Conservation (phyloP, 257 asterid genomes). For the Solanum sitiens region DNA sequence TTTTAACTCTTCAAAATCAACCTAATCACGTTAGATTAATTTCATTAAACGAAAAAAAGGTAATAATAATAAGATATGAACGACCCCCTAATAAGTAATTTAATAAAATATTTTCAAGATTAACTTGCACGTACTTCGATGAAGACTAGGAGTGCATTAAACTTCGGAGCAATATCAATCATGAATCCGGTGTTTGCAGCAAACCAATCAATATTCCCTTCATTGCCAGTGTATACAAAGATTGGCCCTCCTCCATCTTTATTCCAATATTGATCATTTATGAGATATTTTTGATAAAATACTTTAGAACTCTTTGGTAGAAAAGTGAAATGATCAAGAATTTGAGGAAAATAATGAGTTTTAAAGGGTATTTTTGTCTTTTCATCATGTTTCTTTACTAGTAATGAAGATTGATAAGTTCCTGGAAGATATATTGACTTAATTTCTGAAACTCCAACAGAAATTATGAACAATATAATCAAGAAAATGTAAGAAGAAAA, state of each 20-base stretch:
- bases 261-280: slow-evolving; percentile 45
- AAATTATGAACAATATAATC: slow-evolving; percentile 14
- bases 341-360: slow-evolving; percentile 52
- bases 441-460: slow-evolving; percentile 14
- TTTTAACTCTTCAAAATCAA: background rate
- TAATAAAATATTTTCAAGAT: background rate
- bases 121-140: slow-evolving; percentile 35
- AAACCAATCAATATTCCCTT: slow-evolving; percentile 80
- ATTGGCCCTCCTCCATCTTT: slow-evolving; percentile 39
- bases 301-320: slow-evolving; percentile 39
- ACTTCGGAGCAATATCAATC: slow-evolving; percentile 65
- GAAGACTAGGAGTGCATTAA: slow-evolving; percentile 57
- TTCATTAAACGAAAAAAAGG: background rate
- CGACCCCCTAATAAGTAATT: background rate
- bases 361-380: slow-evolving; percentile 38
- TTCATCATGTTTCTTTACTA: slow-evolving; percentile 13
- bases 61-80: background rate
- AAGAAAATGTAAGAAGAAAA: slow-evolving; percentile 17
- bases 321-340: slow-evolving; percentile 68
- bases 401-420: slow-evolving; percentile 25
- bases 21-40: background rate
- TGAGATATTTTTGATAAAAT: slow-evolving; percentile 62
- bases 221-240: slow-evolving; percentile 74
- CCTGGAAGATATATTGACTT: slow-evolving; percentile 38
- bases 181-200: slow-evolving; percentile 71